Percentiles rank a stretch among this genome's conserved stretches.
These are phyloP conservation scores for Eucalyptus sp. DNA, from an alignment of 345 rosid genomes.

Conservation along the genomic window DNA sequence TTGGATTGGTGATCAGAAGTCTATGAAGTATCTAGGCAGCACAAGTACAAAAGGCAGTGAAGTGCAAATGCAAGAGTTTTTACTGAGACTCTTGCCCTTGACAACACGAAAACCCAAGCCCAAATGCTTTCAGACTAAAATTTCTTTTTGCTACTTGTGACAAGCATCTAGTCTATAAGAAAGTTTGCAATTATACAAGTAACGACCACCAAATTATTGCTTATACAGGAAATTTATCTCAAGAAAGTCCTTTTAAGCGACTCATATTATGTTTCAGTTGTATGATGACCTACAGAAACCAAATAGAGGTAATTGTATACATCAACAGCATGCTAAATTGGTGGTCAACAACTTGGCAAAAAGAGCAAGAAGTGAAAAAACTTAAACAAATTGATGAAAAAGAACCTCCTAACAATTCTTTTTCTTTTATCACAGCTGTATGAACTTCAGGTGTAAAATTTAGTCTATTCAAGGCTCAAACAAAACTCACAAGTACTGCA, in stretches of 20 bases:
- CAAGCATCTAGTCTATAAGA: not conserved
- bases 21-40: not conserved
- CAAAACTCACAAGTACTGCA: constrained; percentile 77
- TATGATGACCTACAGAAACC: not conserved
- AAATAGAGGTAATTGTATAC: not conserved
- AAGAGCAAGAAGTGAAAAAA: not conserved
- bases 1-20: not conserved
- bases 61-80: not conserved
- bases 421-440: not conserved
- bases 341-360: not conserved
- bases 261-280: not conserved
- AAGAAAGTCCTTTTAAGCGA: not conserved
- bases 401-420: not conserved
- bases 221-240: not conserved
- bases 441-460: not conserved
- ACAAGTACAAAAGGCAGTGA: not conserved
- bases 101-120: not conserved
- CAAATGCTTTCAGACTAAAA: not conserved
- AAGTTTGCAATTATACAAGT: not conserved
- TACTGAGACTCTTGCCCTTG: not conserved
- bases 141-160: not conserved
- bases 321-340: not conserved
- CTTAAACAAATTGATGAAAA: not conserved
- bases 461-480: not conserved
- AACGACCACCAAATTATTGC: not conserved